Conservation (phyloP, 75 land plant species). For the Adiantum capillusveneris region DNA sequence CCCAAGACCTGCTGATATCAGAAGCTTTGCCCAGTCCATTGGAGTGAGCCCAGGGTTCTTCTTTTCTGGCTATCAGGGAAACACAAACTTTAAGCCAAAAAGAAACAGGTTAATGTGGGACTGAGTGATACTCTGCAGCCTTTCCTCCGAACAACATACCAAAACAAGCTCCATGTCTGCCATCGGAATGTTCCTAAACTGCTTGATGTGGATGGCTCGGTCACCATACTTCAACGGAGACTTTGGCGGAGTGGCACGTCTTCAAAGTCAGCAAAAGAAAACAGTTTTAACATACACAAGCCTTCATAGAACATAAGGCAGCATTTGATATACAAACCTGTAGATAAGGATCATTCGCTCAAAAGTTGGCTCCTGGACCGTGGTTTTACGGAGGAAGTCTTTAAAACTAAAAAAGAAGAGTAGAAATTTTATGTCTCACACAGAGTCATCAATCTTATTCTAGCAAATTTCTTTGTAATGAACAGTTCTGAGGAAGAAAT, state of each 20-base stretch:
- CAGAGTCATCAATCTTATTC: too few species aligned
- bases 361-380: constrained; percentile 94
- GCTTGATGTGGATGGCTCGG: constrained; percentile 67
- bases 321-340: constrained; percentile 40
- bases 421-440: too few species aligned
- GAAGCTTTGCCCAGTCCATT: constrained; percentile 92
- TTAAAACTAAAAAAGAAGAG: constrained; percentile 28
- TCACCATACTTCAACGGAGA: constrained; percentile 27
- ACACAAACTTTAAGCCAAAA: constrained; percentile 11
- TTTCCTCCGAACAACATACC: constrained; percentile 20
- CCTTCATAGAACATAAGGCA: too few species aligned
- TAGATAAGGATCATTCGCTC: constrained; percentile 92
- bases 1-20: constrained; percentile 66
- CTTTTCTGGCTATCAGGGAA: constrained; percentile 94
- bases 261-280: constrained; percentile 20
- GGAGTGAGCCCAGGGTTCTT: constrained; percentile 95
- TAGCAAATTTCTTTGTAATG: too few species aligned
- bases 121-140: too few species aligned
- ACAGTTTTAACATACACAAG: too few species aligned
- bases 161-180: constrained; percentile 97
- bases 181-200: constrained; percentile 94
- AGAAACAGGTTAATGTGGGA: too few species aligned
- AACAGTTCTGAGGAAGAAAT: too few species aligned
- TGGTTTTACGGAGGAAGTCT: constrained; percentile 52
- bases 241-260: constrained; percentile 36